Conservation (phyloP, 2,329 filamentous ascomycete genomes). For the Sphaerulina musiva region DNA sequence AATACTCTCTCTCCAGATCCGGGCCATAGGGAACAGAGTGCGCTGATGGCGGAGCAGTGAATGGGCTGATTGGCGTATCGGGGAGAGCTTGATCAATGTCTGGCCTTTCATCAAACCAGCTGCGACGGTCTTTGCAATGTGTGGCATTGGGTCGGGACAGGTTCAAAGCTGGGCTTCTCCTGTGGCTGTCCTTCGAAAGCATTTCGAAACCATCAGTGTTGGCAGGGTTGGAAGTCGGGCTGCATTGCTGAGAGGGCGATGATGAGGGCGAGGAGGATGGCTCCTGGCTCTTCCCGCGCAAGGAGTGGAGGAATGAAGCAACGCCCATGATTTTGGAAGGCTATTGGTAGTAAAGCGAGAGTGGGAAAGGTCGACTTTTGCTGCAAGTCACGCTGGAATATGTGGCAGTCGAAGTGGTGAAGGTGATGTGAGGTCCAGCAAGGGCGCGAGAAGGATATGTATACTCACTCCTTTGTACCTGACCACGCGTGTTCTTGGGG, state of each 20-base stretch:
- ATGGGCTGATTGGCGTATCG: constrained; percentile 15
- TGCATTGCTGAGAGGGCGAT: constrained; percentile 5
- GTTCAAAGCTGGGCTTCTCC: constrained; percentile 11
- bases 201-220: not conserved
- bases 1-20: not conserved
- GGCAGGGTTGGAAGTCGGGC: not conserved
- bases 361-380: not conserved
- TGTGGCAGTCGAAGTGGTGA: not conserved
- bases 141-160: constrained; percentile 12
- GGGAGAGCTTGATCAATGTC: constrained; percentile 20
- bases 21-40: not conserved
- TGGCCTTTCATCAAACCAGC: constrained; percentile 25
- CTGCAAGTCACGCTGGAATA: not conserved
- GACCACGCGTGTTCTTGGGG: too few species aligned
- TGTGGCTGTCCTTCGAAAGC: not conserved
- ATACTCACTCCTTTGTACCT: not conserved
- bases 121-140: constrained; percentile 19
- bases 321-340: constrained; percentile 1
- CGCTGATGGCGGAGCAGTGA: not conserved
- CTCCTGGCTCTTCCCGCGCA: constrained; percentile 3
- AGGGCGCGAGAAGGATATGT: not conserved
- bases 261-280: not conserved
- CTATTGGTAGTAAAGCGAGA: not conserved
- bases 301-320: constrained; percentile 10
- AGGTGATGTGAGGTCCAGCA: too few species aligned